Base-by-base conservation (phyloP, 208 protist species). In the Crithidia expoeki region DNA sequence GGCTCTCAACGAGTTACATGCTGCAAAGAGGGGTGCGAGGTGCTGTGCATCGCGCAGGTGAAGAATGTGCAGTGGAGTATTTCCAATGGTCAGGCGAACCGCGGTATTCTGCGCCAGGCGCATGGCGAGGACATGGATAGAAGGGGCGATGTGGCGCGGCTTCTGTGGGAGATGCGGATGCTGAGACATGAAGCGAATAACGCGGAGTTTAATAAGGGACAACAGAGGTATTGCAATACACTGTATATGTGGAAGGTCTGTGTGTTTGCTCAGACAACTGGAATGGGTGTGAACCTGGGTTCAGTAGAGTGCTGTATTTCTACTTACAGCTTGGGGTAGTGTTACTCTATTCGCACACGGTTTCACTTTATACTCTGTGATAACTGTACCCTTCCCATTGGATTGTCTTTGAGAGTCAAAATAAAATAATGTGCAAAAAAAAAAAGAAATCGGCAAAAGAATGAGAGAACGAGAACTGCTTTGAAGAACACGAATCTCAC, bases 21-120 rank as follows among this genome's bases (percentile, higher is more conserved):
- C 47, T 21, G 71, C 56, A 25, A 92, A 64, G n/a, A 82, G 83
- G 2, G 79, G 81, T 25, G 53, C 53, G 19, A 92, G 53, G 23
- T 69, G 64, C 33, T 80, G 79, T 5, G 81, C 86, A 32, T 75
- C 73, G 16, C 68, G 70, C 4, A 83, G 40, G 56, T 79, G 73
- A 0, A 92, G 69, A 0, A 80, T 69, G 69, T 84, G 74, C 33
- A 86, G 63, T 4, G 81, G 72, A 0, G 75, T 84, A 72, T 85
- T 83, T 40, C 86, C 86, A 14, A 92, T 34, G 3, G 76, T 86
- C 6, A 88, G 40, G 28, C 75, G 73, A 2, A 76, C 74, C 17
- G 72, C 77, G 3, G 76, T 84, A 59, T 85, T 84, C 44, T 42
- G 61, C 27, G 33, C 23, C 21, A 79, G 74, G 3, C 67, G 74